Evolutionary conservation across 2,329 filamentous ascomycete genomes (phyloP), one percentile per base, ranked within the genome.

Genomic region (Aspergillus arachidicola): DNA sequence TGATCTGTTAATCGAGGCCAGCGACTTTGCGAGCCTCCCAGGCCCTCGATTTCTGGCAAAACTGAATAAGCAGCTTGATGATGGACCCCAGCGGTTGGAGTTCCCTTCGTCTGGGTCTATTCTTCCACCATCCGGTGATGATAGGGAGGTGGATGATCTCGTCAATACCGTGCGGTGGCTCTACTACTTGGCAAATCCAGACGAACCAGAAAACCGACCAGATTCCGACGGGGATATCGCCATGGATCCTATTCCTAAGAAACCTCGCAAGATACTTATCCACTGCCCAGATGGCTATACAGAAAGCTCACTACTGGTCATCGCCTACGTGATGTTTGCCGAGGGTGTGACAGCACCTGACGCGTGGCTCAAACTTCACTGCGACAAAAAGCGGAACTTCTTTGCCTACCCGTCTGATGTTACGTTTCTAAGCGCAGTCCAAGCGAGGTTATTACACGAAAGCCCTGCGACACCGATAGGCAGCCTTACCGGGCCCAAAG

Each of bases 221-320:
- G 82, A 84, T 10, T 83, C 77, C 9, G 86, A 89, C 67, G 83
- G 83, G 2, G 87, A 89, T 67, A 83, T 84, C 59, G 79, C 80
- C 53, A 87, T 90, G 83, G 72, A 75, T 1, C 69, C 73, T 9
- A 68, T 74, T 6, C 67, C 66, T 10, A 75, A 74, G 32, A 78
- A 79, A 38, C 82, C 87, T 60, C 83, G 88, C 66, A 93, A 89
- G 73, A 87, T 98, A 38, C 85, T 98, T 36, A 91, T 99, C 46
- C 94, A 98, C 78, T 98, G 95, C 76, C 89, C 90, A 2, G 95
- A 99, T 76, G 95, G 95, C 21, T 99, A 99, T 73, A 99, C 95
- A 0, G 95, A 99, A 78, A 94, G 91, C 1, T 93, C 93, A 1
- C 85, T 99, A 77, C 84, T 99, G 21, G 93, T 87, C 2, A 87